Evolutionary conservation across 176 grass and related monocot species (phyloP).

Genomic region (Triticum aestivum): DNA sequence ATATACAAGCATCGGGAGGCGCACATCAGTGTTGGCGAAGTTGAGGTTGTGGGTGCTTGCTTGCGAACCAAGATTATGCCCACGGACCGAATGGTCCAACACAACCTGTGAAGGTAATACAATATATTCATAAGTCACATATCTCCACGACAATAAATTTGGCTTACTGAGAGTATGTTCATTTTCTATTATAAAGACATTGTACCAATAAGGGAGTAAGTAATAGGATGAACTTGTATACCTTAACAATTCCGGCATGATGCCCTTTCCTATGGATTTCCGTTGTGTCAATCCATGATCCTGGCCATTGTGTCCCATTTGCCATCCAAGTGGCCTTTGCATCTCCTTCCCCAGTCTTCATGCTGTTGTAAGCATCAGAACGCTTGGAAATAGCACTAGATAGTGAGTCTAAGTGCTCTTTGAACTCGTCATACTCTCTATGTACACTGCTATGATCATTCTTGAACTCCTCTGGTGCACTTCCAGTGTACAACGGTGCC

Average conservation of each 20-base stretch:
- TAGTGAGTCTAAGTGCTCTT: neutral
- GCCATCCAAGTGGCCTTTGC: conserved; percentile 26
- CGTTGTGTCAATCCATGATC: conserved; percentile 6
- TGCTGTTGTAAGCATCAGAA: conserved; percentile 18
- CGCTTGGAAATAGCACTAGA: neutral
- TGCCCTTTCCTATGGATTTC: conserved; percentile 22
- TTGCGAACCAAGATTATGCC: neutral
- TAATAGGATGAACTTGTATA: neutral
- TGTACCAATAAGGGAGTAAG: neutral
- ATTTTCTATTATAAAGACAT: neutral
- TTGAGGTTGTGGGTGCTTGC: neutral
- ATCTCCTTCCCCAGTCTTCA: neutral
- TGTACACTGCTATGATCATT: neutral
- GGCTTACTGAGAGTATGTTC: neutral
- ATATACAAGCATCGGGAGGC: conserved; percentile 21
- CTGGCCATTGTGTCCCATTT: conserved; percentile 18
- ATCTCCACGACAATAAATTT: neutral
- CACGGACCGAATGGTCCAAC: neutral
- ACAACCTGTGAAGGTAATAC: conserved; percentile 18
- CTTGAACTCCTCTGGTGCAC: neutral
- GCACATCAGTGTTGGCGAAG: neutral
- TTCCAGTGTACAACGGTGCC: neutral
- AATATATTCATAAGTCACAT: neutral
- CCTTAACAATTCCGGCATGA: conserved; percentile 22
- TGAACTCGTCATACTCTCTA: conserved; percentile 18